Percentiles rank a stretch among this genome's conserved stretches.
phyloP scores from a whole-genome alignment of 306 rosid genomes.

The Senna siamea region DNA sequence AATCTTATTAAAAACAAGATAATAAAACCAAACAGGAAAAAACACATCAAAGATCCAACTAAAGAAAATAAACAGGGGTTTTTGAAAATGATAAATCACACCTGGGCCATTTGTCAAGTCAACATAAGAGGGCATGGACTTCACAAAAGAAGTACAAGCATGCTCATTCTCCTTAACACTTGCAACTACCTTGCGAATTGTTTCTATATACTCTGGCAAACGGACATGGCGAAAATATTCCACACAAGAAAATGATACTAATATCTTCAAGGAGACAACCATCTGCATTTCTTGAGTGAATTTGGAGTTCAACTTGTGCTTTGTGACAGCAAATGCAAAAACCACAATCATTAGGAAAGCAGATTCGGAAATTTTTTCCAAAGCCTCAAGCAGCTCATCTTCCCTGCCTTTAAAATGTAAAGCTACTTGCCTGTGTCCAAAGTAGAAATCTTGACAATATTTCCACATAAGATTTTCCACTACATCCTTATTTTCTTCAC shows the following conservation, averaged over 20 bases:
- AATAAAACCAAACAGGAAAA: neutral
- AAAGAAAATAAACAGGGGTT: neutral
- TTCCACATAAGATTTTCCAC: slow-evolving; percentile 84
- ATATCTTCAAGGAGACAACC: slow-evolving; percentile 63
- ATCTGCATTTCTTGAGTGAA: slow-evolving; percentile 55
- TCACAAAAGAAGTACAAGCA: slow-evolving; percentile 64
- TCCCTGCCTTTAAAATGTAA: slow-evolving; percentile 58
- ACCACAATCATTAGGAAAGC: slow-evolving; percentile 91
- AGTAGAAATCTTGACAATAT: slow-evolving; percentile 67
- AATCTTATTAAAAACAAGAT: slow-evolving; percentile 25
- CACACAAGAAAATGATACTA: slow-evolving; percentile 80
- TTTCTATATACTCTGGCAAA: slow-evolving; percentile 87
- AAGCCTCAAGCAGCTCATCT: slow-evolving; percentile 53
- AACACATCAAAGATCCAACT: neutral
- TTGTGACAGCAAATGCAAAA: slow-evolving; percentile 80
- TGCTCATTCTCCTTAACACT: slow-evolving; percentile 77
- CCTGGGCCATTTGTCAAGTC: slow-evolving; percentile 80
- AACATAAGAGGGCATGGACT: slow-evolving; percentile 75
- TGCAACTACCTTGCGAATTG: slow-evolving; percentile 76
- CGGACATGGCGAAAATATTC: slow-evolving; percentile 93
- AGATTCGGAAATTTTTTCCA: slow-evolving; percentile 85
- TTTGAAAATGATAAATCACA: slow-evolving; percentile 32
- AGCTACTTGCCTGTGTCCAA: slow-evolving; percentile 63
- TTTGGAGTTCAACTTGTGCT: slow-evolving; percentile 64
- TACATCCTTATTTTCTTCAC: slow-evolving; percentile 55